Base-by-base conservation (phyloP, 106 monocot genomes). In the Amphibolis antarctica region DNA sequence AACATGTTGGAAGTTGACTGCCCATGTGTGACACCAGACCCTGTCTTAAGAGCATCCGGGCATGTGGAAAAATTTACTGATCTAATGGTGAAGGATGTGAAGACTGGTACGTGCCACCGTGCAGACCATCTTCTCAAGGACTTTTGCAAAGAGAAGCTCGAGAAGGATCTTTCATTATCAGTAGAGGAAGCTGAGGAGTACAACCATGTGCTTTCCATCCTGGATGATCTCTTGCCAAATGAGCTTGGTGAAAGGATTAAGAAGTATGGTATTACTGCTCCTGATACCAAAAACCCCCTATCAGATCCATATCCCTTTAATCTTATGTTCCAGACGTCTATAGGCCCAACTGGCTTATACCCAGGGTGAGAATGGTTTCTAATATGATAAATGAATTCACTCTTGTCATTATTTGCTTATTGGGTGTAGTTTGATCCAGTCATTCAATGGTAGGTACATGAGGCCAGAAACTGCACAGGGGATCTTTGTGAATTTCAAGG, bases 31-130 rank as follows among this genome's bases (percentile, higher is more conserved):
- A 98, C 86, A n/a, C 96, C 96, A 1, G 86, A 98, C 66, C 50
- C 69, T 46, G 96, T 98, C 25, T 63, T 98, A 25, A 87, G 85
- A 67, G 96, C 96, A 11, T 90, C 96, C 4, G 96, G 96, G 0
- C 96, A 98, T 45, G 96, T 98, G 23, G 96, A 98, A 5, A 98
- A 87, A 66, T 98, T 90, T 71, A 98, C 96, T 17, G 96, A 98
- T 61, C 72, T 98, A 10, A 98, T 98, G 96, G 96, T 90, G 28
- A 90, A 89, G 71, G 96, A 98, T 77, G 96, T 86, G 77, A 87
- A 86, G 66, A 90, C 84, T 15, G 90, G 90, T 4, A 82, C 66
- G 7, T 98, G 96, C 72, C 89, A 87, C 66, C 81, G 96, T 14
- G 96, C 89, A 14, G 96, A 98, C 55, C 96, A 98, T 55, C 71